A percentile compares a stretch with the other conserved stretches of the same genome.
These are phyloP conservation scores for Collybiopsis luxurians DNA, from an alignment of 768 basidiomycete genomes.

Conservation along the genomic window DNA sequence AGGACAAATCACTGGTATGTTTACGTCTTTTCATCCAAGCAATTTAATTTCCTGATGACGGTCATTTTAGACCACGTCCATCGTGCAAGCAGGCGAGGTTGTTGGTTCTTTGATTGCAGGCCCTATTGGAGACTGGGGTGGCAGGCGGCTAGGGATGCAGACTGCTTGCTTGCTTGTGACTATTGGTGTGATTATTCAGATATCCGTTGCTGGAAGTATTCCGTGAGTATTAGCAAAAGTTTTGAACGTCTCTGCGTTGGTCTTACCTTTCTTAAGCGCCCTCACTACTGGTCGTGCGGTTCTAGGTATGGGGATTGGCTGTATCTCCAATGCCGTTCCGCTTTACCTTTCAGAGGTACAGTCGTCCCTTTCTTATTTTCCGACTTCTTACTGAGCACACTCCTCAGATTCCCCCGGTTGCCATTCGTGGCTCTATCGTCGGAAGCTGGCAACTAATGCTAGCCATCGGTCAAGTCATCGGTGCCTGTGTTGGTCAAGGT, in stretches of 20 bases:
- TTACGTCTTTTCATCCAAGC: not conserved
- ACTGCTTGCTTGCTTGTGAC: slow-evolving; percentile 4
- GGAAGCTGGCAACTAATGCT: slow-evolving; percentile 7
- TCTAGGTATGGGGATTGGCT: slow-evolving; percentile 8
- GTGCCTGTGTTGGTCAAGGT: slow-evolving; percentile 9
- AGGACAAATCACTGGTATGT: not conserved
- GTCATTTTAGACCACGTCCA: not conserved
- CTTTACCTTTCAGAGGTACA: not conserved
- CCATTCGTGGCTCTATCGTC: slow-evolving; percentile 7
- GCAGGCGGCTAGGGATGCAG: not conserved
- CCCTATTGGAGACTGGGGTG: slow-evolving; percentile 4
- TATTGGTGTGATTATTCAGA: slow-evolving; percentile 4
- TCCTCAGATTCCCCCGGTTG: slow-evolving; percentile 3
- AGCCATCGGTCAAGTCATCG: slow-evolving; percentile 9
- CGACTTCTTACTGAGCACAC: not conserved
- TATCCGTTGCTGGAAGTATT: slow-evolving; percentile 1
- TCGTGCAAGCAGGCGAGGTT: slow-evolving; percentile 10
- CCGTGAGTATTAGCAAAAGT: not conserved
- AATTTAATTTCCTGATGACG: not conserved
- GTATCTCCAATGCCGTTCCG: slow-evolving; percentile 3
- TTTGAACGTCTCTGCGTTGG: not conserved
- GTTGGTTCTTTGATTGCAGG: slow-evolving; percentile 6
- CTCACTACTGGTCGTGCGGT: slow-evolving; percentile 2
- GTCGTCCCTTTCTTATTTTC: not conserved
- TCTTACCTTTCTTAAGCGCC: not conserved